Evolutionary conservation across 371 early-diverging fungal species (phyloP), one percentile per base, ranked within the genome.

Genomic region (Blakeslea trispora): DNA sequence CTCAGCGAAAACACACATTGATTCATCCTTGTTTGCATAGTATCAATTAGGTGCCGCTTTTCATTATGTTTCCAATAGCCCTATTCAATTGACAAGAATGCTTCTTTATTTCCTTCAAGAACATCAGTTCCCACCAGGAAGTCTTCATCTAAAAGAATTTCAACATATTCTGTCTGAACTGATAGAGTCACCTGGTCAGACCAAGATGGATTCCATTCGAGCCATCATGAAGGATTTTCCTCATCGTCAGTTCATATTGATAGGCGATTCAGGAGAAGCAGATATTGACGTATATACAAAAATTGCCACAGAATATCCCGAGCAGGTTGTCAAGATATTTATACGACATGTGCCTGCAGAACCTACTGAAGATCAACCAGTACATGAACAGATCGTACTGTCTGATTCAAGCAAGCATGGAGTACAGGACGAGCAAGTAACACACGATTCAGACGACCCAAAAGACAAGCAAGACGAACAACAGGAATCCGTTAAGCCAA

Each of bases 41-140:
- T 85, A 86, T 69, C 57, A 79, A 1, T 72, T 77, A 57, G 89
- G 89, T 7, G 87, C 84, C 14, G 82, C 85, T 7, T 82, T 95
- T 50, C 97, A 96, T 68, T 96, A 95, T 70, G 96, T 96, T 11
- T 88, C 89, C 48, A 94, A 94, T 61, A 89, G 89, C 18, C 97
- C 96, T 0, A 93, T 90, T 79, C 94, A 95, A 64, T 69, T 95
- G 49, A 82, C 89, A 47, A 89, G 92, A 0, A 80, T 86, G 65
- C 69, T 95, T 18, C 68, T 81, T 19, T 64, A 68, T 5, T 96
- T 96, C 67, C 78, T 96, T 44, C 78, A 79, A 22, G 57, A 68
- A 2, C 55, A 83, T 61, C 66, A 60, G 21, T 95, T 96, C 61
- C 97, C 97, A 7, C 81, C 82, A 19, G 95, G 95, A 0, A 83